phyloP scores from a whole-genome alignment of 176 grass and related monocot species.

The Pontederia crassipes region DNA sequence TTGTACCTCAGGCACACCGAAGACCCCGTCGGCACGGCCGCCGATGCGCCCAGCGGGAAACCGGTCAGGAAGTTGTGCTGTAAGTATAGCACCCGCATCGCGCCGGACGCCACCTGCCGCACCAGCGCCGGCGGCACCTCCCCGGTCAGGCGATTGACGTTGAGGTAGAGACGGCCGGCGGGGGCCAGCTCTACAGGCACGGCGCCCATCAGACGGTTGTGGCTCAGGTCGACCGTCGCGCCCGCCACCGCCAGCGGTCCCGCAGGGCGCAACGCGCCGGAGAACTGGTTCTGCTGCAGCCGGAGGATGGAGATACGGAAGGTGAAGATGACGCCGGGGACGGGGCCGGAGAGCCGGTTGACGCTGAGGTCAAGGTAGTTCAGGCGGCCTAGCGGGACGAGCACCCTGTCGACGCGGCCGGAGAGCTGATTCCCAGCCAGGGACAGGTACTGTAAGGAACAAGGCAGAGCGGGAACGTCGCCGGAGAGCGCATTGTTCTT shows the following conservation, averaged over 20 bases:
- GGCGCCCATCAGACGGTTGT: slow-evolving; percentile 5
- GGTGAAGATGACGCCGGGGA: slow-evolving; percentile 10
- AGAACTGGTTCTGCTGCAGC: slow-evolving; percentile 17
- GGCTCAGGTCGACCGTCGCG: slow-evolving; percentile 14
- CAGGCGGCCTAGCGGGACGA: slow-evolving; percentile 7
- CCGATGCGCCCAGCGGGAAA: neutral
- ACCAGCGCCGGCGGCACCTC: slow-evolving; percentile 4
- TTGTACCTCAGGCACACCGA: slow-evolving; percentile 8
- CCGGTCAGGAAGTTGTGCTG: slow-evolving; percentile 16
- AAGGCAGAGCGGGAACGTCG: neutral
- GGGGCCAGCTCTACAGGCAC: slow-evolving; percentile 5
- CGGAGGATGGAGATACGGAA: slow-evolving; percentile 3
- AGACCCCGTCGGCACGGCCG: neutral
- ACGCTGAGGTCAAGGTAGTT: slow-evolving; percentile 16
- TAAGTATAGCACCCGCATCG: slow-evolving; percentile 5
- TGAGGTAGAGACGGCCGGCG: slow-evolving; percentile 5
- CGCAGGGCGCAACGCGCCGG: neutral
- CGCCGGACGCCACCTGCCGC: neutral
- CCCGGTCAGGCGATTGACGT: slow-evolving; percentile 5
- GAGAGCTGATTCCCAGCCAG: slow-evolving; percentile 2
- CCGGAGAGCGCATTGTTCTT: neutral
- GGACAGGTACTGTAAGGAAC: slow-evolving; percentile 10
- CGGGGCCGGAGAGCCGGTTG: slow-evolving; percentile 11
- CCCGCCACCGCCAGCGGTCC: slow-evolving; percentile 1
- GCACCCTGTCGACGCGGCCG: slow-evolving; percentile 8